Percentiles rank a stretch among this genome's conserved stretches.
phyloP scores from a whole-genome alignment of 2,329 filamentous ascomycete species.

The Lasiodiplodia gonubiensis region DNA sequence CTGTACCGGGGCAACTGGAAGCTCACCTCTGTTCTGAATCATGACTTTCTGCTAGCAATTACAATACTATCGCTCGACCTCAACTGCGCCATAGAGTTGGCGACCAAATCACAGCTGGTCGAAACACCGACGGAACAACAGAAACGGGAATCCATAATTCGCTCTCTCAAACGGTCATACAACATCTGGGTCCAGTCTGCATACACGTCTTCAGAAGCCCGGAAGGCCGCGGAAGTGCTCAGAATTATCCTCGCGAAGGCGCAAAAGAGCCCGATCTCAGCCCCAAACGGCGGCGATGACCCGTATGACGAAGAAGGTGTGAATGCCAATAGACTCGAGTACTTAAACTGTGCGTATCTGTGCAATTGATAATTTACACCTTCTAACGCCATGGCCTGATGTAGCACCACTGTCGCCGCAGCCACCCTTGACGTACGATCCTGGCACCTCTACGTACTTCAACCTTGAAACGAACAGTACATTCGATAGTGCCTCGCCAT shows the following conservation, averaged over 20 bases:
- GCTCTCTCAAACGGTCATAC: background rate
- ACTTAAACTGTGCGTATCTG: too few species aligned
- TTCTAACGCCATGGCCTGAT: too few species aligned
- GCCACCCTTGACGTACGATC: too few species aligned
- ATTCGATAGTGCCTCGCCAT: too few species aligned
- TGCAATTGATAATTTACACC: too few species aligned
- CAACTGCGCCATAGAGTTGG: constrained; percentile 30
- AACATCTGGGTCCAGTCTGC: background rate
- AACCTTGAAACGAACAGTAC: too few species aligned
- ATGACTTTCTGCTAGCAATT: constrained; percentile 56
- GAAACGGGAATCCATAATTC: background rate
- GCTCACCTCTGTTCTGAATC: constrained; percentile 50
- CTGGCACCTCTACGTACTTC: too few species aligned
- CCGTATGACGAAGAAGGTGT: background rate
- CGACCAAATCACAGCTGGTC: background rate
- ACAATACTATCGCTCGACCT: constrained; percentile 56
- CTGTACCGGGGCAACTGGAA: constrained; percentile 52
- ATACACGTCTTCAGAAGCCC: background rate
- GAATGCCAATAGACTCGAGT: background rate
- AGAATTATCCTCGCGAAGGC: background rate
- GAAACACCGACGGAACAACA: background rate
- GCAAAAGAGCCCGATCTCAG: background rate
- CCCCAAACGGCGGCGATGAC: background rate
- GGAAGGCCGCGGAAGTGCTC: background rate
- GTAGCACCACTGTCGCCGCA: too few species aligned